Percentiles rank a stretch among this genome's conserved stretches.
These are phyloP conservation scores for Penicillium pulvis DNA, from an alignment of 495 filamentous ascomycete species.

Conservation along the genomic window DNA sequence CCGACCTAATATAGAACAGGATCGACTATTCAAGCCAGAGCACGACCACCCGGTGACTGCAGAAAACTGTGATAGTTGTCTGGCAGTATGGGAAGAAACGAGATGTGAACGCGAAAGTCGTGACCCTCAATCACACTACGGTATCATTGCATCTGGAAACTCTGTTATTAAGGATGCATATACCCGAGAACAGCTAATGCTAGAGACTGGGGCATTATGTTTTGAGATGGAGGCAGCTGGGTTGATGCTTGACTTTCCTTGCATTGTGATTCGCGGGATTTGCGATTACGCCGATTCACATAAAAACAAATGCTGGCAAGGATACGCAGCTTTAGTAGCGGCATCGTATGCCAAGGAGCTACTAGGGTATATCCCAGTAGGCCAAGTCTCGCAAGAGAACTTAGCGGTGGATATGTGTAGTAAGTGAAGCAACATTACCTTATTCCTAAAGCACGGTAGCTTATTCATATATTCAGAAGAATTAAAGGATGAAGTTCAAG, in stretches of 20 bases:
- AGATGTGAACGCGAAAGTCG: slow-evolving; percentile 1
- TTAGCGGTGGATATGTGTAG: background rate
- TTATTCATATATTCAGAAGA: background rate
- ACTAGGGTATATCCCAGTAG: background rate
- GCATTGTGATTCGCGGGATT: slow-evolving; percentile 6
- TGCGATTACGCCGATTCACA: slow-evolving; percentile 12
- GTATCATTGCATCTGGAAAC: slow-evolving; percentile 10
- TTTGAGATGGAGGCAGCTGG: slow-evolving; percentile 11
- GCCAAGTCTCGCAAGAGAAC: background rate
- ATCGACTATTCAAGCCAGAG: slow-evolving; percentile 5
- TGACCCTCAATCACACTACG: background rate
- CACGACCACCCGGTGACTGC: slow-evolving; percentile 5
- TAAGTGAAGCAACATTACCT: background rate
- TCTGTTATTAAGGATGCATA: slow-evolving; percentile 1
- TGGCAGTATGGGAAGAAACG: slow-evolving; percentile 3
- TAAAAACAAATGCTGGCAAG: slow-evolving; percentile 8
- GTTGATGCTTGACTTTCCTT: slow-evolving; percentile 10
- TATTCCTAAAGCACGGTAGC: background rate
- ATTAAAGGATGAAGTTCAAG: slow-evolving; percentile 16
- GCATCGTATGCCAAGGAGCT: slow-evolving; percentile 13
- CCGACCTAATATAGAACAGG: background rate
- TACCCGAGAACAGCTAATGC: slow-evolving; percentile 4
- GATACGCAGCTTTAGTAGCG: slow-evolving; percentile 12
- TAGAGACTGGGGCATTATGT: slow-evolving; percentile 5
- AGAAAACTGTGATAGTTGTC: slow-evolving; percentile 1